Evolutionary conservation across 257 asterid species (phyloP), one percentile per base, ranked within the genome.

Genomic region (Fraxinus cuspidata): DNA sequence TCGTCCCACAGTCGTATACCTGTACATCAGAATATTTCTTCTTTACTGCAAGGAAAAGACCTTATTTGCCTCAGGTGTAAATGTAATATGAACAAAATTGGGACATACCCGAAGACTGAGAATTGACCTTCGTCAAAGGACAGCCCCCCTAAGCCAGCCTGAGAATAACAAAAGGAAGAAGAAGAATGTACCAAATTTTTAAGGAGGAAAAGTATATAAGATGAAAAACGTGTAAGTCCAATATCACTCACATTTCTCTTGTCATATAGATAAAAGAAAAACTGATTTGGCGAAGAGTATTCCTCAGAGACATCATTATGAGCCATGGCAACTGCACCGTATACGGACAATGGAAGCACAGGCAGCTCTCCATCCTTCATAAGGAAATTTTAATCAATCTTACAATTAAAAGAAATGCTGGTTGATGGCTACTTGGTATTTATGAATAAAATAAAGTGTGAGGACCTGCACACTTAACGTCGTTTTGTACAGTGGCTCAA

Each of bases 81-180:
- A 71, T 27, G 15, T 58, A 65, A 35, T 70, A 18, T 35, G 27
- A 6, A 40, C 29, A 60, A 51, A 25, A 11, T 34, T 28, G 53
- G 31, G 64, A 77, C 83, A 77, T 89, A 92, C 99, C 99, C 96
- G 49, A 93, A 89, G 44, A 95, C 98, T 0, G 98, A 89, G 88
- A 95, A 95, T 83, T 93, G 99, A 71, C 97, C 99, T 83, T 95
- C 98, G 4, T 95, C 98, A 72, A 95, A 95, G 63, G 99, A 91
- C 69, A 95, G 73, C 81, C 99, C 99, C 79, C 99, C 99, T 70
- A 95, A 86, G 83, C 99, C 99, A 87, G 99, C 83, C 99, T 94
- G 89, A 56, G 12, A 21, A 2, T 7, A 21, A 56, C 16, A 47
- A 47, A 51, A 10, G 58, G 42, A 71, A 64, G 70, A 16, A 34